These are phyloP conservation scores for Penstemon newberryi DNA, from an alignment of 257 asterid genomes.

Conservation along the genomic window DNA sequence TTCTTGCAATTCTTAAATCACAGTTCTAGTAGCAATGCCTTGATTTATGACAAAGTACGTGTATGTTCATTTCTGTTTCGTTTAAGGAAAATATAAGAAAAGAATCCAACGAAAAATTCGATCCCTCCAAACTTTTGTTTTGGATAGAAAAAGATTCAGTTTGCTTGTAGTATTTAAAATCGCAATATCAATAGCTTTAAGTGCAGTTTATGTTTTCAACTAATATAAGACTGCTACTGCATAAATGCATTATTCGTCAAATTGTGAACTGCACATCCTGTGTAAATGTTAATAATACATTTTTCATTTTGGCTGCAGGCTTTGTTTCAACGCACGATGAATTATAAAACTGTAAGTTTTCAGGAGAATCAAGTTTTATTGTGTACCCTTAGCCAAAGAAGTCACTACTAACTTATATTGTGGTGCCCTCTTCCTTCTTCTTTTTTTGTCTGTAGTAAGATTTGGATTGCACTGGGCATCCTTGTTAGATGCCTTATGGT, in stretches of 20 bases:
- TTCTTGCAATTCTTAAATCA: too few relatives aligned
- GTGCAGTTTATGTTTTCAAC: neutral
- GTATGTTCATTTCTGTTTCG: neutral
- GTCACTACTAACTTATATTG: neutral
- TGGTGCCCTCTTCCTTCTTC: neutral
- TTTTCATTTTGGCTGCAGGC: conserved; percentile 44
- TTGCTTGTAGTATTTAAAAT: neutral
- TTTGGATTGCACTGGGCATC: neutral
- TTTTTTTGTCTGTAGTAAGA: neutral
- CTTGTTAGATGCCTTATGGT: neutral
- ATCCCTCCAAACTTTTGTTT: neutral
- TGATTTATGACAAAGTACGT: neutral
- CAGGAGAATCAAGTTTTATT: conserved; percentile 14
- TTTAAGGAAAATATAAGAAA: neutral
- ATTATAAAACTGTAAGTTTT: conserved; percentile 36
- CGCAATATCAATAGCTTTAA: neutral
- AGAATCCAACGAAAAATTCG: neutral
- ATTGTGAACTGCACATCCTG: neutral
- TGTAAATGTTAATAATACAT: conserved; percentile 1
- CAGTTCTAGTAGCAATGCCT: neutral
- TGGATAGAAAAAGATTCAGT: neutral
- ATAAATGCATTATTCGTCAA: conserved; percentile 5
- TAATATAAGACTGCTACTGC: neutral
- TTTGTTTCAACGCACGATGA: conserved; percentile 56
- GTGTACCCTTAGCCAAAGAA: neutral